Conservation (phyloP, 768 basidiomycete species). For the Leccinum aurantiacum region DNA sequence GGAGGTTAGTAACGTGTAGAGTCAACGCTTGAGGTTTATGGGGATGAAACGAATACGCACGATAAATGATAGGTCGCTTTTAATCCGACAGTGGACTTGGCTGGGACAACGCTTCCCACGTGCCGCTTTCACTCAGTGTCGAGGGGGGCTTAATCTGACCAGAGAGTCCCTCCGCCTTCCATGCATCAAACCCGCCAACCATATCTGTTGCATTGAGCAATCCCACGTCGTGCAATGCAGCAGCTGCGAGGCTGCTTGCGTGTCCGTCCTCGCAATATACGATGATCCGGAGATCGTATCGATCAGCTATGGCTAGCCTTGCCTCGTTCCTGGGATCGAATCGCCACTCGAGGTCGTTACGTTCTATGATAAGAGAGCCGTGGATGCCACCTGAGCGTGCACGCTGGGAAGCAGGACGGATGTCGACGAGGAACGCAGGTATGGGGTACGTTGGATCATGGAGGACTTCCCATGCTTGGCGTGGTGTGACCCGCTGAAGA, state of each 20-base stretch:
- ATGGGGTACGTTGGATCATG: constrained; percentile 50
- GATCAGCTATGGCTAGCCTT: constrained; percentile 63
- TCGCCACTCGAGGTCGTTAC: constrained; percentile 78
- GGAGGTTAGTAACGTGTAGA: neutral
- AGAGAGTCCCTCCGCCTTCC: constrained; percentile 70
- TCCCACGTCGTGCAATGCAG: constrained; percentile 66
- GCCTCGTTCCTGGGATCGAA: constrained; percentile 68
- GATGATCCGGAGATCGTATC: constrained; percentile 74
- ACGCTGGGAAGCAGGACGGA: constrained; percentile 65
- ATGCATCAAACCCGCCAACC: constrained; percentile 70
- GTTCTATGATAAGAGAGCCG: constrained; percentile 71
- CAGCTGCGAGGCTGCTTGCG: constrained; percentile 71
- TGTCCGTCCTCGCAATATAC: constrained; percentile 75
- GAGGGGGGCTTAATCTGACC: constrained; percentile 40
- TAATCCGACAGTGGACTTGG: constrained; percentile 27
- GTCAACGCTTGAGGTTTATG: neutral
- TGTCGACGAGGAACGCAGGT: constrained; percentile 76
- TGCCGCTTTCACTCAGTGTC: constrained; percentile 30
- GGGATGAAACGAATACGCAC: constrained; percentile 5
- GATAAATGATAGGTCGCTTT: neutral
- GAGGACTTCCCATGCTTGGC: constrained; percentile 61
- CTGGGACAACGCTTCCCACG: constrained; percentile 32
- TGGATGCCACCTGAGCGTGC: constrained; percentile 55
- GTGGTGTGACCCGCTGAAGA: constrained; percentile 61
- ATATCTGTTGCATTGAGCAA: constrained; percentile 76